These are phyloP conservation scores for Cordyceps militaris DNA, from an alignment of 2,329 filamentous ascomycete species.

Conservation along the genomic window DNA sequence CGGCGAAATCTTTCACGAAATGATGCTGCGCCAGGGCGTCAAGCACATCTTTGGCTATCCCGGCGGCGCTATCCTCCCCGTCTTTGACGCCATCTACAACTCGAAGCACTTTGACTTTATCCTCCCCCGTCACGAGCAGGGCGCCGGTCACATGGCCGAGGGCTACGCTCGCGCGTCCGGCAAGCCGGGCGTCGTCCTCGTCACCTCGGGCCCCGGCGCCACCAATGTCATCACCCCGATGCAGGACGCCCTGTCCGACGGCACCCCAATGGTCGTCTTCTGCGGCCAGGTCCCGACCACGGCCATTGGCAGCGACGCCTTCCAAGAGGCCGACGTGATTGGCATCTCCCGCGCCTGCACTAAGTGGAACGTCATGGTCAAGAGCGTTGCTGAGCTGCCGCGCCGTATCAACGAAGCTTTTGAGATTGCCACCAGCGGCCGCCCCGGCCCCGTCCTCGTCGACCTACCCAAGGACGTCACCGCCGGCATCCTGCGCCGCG, in stretches of 20 bases:
- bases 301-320: constrained; percentile 89
- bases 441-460: constrained; percentile 89
- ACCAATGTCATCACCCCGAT: constrained; percentile 96
- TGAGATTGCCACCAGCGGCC: constrained; percentile 90
- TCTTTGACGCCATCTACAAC: constrained; percentile 98
- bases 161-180: constrained; percentile 92
- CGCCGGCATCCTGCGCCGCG: constrained; percentile 70
- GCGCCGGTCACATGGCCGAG: constrained; percentile 97
- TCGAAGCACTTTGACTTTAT: constrained; percentile 95
- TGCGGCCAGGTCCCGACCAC: constrained; percentile 84
- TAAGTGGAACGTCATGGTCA: constrained; percentile 99
- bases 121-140: constrained; percentile 92
- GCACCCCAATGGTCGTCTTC: constrained; percentile 94
- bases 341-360: constrained; percentile 93
- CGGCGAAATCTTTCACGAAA: constrained; percentile 97
- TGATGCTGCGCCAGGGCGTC: constrained; percentile 90
- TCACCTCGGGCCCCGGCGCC: constrained; percentile 92
- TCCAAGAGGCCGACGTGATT: constrained; percentile 92
- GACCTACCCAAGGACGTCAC: constrained; percentile 97
- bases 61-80: constrained; percentile 91
- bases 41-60: constrained; percentile 95
- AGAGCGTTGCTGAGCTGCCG: constrained; percentile 87
- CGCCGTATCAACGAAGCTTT: constrained; percentile 95
- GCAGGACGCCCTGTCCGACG: constrained; percentile 92
- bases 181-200: constrained; percentile 89